Percentiles rank a stretch among this genome's conserved stretches.
phyloP scores from a whole-genome alignment of 768 basidiomycete species.

The Termitomyces sp. region DNA sequence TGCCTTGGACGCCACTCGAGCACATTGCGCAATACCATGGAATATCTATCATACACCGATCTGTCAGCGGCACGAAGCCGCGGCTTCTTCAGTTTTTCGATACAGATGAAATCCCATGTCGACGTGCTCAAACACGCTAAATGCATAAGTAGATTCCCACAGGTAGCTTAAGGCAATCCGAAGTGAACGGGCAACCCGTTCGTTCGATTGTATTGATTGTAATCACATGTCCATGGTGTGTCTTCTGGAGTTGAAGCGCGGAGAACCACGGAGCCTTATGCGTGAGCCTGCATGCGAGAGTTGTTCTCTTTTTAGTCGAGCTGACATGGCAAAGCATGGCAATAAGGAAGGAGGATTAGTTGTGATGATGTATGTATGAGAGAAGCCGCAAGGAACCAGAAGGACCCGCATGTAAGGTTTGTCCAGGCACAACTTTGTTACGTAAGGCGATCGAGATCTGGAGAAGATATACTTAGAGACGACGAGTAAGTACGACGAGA shows the following conservation, averaged over 20 bases:
- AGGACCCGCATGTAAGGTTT: neutral
- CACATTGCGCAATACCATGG: too few species aligned
- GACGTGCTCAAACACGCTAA: neutral
- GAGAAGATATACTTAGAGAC: neutral
- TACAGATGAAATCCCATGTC: neutral
- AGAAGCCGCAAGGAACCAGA: too few species aligned
- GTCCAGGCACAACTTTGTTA: conserved; percentile 11
- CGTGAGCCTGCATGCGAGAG: neutral
- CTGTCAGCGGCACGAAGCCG: neutral
- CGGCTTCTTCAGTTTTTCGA: neutral
- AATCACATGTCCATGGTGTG: neutral
- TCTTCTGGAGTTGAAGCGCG: neutral
- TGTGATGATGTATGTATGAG: neutral
- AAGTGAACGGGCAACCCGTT: neutral
- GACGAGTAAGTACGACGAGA: neutral
- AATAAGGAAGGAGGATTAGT: neutral
- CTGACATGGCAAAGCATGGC: conserved; percentile 1
- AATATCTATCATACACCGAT: too few species aligned
- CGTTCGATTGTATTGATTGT: too few species aligned
- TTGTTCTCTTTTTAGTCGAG: neutral
- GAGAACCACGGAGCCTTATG: neutral
- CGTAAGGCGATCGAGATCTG: conserved; percentile 14
- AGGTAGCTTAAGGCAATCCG: neutral
- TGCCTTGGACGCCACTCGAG: neutral
- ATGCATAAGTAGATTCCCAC: too few species aligned